Conservation (phyloP, 345 rosid species). For the Linum usitatissimum region DNA sequence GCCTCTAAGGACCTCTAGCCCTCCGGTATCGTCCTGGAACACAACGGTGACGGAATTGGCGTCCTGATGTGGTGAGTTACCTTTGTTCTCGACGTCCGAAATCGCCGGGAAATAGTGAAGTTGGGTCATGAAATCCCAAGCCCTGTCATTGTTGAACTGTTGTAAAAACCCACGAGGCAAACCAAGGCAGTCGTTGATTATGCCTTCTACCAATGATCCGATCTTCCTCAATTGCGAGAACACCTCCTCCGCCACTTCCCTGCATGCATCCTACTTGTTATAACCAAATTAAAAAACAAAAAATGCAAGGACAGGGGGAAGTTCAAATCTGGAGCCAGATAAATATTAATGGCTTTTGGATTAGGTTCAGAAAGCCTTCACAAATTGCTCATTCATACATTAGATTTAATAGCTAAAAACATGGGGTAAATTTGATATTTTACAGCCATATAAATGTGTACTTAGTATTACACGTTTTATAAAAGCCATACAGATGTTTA, state of each 20-base stretch:
- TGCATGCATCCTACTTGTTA: too few species aligned
- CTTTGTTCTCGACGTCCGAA: slow-evolving; percentile 27
- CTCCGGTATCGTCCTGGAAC: slow-evolving; percentile 43
- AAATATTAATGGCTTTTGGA: too few species aligned
- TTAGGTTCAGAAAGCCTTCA: too few species aligned
- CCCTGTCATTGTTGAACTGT: slow-evolving; percentile 38
- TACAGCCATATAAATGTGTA: too few species aligned
- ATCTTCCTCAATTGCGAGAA: slow-evolving; percentile 24
- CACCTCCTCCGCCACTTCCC: slow-evolving; percentile 27
- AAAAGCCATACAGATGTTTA: too few species aligned
- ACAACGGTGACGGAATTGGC: slow-evolving; percentile 36
- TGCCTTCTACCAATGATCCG: slow-evolving; percentile 27
- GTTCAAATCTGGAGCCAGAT: too few species aligned
- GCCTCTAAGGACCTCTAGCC: slow-evolving; percentile 31
- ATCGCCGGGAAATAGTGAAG: slow-evolving; percentile 31
- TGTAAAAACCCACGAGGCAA: slow-evolving; percentile 35
- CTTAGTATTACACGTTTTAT: too few species aligned
- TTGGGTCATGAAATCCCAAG: slow-evolving; percentile 40
- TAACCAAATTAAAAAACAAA: too few species aligned
- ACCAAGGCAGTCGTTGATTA: slow-evolving; percentile 31
- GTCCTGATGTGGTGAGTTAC: slow-evolving; percentile 38
- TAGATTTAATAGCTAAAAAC: too few species aligned
- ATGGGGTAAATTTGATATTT: too few species aligned
- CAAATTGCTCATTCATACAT: too few species aligned
- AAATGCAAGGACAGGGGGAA: too few species aligned